Evolutionary conservation across 768 basidiomycete genomes (phyloP), one percentile per base, ranked within the genome.

Genomic region (Boletales sp.): DNA sequence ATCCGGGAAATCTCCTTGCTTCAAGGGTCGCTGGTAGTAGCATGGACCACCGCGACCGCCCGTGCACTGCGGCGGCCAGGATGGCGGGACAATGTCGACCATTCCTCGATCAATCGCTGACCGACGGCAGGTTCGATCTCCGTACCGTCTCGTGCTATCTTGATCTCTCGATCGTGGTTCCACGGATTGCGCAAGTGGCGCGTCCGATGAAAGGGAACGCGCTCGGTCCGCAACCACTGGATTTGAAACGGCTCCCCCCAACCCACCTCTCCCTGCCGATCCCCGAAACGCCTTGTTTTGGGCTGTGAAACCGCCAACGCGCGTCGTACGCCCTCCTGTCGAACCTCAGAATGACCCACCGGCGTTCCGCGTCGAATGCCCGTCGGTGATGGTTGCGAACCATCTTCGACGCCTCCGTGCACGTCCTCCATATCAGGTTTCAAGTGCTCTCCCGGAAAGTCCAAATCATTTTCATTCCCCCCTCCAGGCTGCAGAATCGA

Each of bases 81-180:
- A 18, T 59, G 55, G 48, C 56, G 38, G 52, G 56, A 62, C 17
- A 76, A 67, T 40, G 53, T 64, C 37, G 71, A 65, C 90, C 90
- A 93, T 56, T 88, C 85, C 6, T 83, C 81, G 48, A 94, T 47
- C 35, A 94, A 66, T 54, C 68, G 73, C 57, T 81, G 75, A 21
- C 89, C 90, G 13, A 90, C 79, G 2, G 60, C 61, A 3, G 94
- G 92, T 64, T 97, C 94, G 17, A 98, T 65, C 64, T 97, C 94
- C 2, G 94, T 97, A 15, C 94, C 94, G 63, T 94, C 91, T 42
- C 90, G 74, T 12, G 89, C 92, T 8, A 90, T 82, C 72, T 90
- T 87, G 40, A 90, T 77, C 60, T 89, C 84, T 43, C 81, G 73
- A 51, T 87, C 89, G 56, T 90, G 82, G 58, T 97, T 97, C 93